Conservation (phyloP, 352 stramenopile species). For the Globisporangium paddicum region DNA sequence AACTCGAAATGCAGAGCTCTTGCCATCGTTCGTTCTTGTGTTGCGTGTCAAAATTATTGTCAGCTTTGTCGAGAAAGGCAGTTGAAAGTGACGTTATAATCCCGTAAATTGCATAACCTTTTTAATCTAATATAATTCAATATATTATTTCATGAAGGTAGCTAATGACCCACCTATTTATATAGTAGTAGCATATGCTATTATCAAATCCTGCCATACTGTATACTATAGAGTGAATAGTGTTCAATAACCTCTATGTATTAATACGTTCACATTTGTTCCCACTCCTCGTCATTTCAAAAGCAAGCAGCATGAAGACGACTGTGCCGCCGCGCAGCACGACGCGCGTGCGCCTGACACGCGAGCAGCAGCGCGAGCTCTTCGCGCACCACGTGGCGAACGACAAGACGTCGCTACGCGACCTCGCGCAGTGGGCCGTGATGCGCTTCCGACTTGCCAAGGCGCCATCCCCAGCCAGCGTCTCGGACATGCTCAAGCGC, state of each 20-base stretch:
- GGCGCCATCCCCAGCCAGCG: not conserved
- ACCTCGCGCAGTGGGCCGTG: not conserved
- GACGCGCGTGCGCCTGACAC: not conserved
- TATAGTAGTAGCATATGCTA: too few relatives aligned
- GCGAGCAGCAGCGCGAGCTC: not conserved
- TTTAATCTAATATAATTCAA: not conserved
- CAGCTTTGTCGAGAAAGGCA: not conserved
- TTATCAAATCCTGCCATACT: too few relatives aligned
- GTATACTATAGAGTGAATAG: not conserved
- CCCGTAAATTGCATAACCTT: not conserved
- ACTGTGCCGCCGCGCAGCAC: not conserved
- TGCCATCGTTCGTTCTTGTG: not conserved
- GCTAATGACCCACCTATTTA: too few relatives aligned
- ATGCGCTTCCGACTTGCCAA: not conserved
- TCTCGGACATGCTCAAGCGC: constrained; percentile 1
- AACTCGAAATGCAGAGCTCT: not conserved
- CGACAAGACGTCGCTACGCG: not conserved
- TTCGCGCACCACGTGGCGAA: not conserved
- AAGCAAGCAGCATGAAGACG: not conserved
- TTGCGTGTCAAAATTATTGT: not conserved
- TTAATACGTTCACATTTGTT: not conserved
- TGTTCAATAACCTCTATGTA: not conserved
- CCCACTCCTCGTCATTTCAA: too few relatives aligned
- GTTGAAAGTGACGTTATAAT: not conserved
- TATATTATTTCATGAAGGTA: not conserved